These are phyloP conservation scores for Erythrobasidium hasegawianum DNA, from an alignment of 1,284 basidiomycete species.

Conservation along the genomic window DNA sequence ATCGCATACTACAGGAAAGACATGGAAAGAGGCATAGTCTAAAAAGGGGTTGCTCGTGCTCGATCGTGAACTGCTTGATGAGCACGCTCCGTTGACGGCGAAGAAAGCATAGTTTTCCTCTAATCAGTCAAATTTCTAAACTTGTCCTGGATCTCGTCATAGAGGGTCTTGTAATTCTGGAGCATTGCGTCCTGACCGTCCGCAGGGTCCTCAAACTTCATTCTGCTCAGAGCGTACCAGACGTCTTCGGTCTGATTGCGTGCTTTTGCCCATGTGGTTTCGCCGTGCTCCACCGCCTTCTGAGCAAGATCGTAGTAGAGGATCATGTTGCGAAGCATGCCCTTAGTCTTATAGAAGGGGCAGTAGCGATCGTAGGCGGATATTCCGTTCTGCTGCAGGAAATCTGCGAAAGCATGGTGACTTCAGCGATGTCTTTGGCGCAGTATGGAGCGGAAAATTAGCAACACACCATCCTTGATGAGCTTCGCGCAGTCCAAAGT, in stretches of 20 bases:
- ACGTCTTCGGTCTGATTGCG: slow-evolving; percentile 82
- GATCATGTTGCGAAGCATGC: slow-evolving; percentile 94
- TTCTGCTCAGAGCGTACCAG: slow-evolving; percentile 93
- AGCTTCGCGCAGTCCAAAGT: slow-evolving; percentile 95
- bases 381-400: slow-evolving; percentile 98
- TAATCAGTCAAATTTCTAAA: slow-evolving; percentile 35
- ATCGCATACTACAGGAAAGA: no score
- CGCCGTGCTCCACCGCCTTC: slow-evolving; percentile 76
- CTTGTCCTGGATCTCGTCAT: slow-evolving; percentile 36
- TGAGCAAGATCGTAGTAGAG: slow-evolving; percentile 87
- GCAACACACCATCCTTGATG: slow-evolving; percentile 58
- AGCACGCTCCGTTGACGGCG: no score
- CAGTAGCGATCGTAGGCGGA: slow-evolving; percentile 96
- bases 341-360: slow-evolving; percentile 74
- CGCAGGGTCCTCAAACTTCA: slow-evolving; percentile 74
- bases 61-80: no score
- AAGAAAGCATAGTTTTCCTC: no score
- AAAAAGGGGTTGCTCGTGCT: no score
- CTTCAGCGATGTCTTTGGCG: no score
- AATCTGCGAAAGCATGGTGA: no score
- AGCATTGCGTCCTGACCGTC: slow-evolving; percentile 77
- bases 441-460: no score
- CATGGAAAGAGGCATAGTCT: no score
- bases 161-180: slow-evolving; percentile 48
- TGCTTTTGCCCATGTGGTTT: slow-evolving; percentile 88